Base-by-base conservation (phyloP, 108 stramenopile species). In the Skeletonema tropicum region DNA sequence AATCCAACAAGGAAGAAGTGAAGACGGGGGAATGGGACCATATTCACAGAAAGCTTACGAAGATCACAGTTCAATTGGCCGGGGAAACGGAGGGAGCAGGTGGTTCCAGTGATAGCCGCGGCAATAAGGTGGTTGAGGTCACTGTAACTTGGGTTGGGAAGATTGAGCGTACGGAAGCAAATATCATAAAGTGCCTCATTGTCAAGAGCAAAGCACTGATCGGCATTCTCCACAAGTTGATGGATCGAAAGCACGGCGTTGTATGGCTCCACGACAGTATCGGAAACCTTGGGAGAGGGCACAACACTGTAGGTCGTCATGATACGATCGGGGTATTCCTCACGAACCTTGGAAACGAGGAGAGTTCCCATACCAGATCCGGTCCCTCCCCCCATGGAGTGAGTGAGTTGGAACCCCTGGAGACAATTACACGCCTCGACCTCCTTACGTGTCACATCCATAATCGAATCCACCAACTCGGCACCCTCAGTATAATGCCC, bases 401-500 rank as follows among this genome's bases (percentile, higher is more conserved):
- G 94, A 35, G 91, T 90, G 58, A 94, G 74, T 84, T 92, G 92
- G 86, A 95, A 95, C 66, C 92, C 94, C 84, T 93, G 92, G 15
- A 95, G 79, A 83, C 83, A 82, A 70, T 95, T 92, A 68, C 94
- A 93, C 12, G 77, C 68, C 87, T 95, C 94, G 17, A 91, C 94
- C 90, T 95, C 94, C 78, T 92, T 92, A 30, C 94, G 84, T 38
- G 92, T 88, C 35, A 92, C 92, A 68, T 95, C 94, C 62, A 95
- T 76, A 25, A 92, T 87, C 35, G 91, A 76, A 84, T 94, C 94
- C 57, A 93, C 85, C 29, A 93, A 73, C 85, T 94, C 94, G 14
- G 92, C 94, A 25, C 94, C 92, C 83, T 93, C 92, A 36, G 94
- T 95, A 82, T 95, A 95, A 76, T 93, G 92, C 49, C 94, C 94